Conservation (phyloP, 352 stramenopile genomes). For the Globisporangium alternatum region DNA sequence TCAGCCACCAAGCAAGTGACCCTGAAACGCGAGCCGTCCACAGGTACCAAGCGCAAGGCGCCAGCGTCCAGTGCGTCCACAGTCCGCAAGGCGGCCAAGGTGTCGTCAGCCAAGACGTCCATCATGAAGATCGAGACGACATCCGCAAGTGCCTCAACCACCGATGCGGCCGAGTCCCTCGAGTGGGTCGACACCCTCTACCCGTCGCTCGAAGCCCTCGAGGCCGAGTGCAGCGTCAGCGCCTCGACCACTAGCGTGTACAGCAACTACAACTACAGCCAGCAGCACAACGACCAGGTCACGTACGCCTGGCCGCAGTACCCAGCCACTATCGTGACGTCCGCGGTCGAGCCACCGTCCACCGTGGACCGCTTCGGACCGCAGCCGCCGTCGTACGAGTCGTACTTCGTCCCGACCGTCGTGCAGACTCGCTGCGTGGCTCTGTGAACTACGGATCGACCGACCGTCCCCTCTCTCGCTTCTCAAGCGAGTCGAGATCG, state of each 20-base stretch:
- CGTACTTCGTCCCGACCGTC: constrained; percentile 15
- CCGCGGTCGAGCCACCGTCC: background rate
- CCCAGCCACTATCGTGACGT: background rate
- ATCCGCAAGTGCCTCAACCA: background rate
- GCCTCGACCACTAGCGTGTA: background rate
- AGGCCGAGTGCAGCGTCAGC: constrained; percentile 18
- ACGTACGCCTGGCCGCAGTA: constrained; percentile 17
- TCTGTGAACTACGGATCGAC: background rate
- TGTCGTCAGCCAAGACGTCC: constrained; percentile 1
- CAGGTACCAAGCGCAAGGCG: constrained; percentile 13
- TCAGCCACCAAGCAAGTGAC: background rate
- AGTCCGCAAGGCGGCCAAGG: background rate
- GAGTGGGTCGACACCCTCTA: constrained; percentile 73
- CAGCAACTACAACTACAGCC: background rate
- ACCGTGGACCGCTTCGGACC: constrained; percentile 2
- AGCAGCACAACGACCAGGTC: constrained; percentile 2
- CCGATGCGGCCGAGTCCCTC: constrained; percentile 20
- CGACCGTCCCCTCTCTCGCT: background rate
- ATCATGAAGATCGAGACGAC: constrained; percentile 8
- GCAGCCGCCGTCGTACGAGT: constrained; percentile 3
- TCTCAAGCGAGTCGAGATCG: background rate
- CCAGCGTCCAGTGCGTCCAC: background rate
- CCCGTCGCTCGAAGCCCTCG: constrained; percentile 40
- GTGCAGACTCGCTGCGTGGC: constrained; percentile 17
- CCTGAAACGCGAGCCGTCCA: constrained; percentile 11